Base-by-base conservation (phyloP, 2,329 filamentous ascomycete genomes). In the Alternaria metachromatica region DNA sequence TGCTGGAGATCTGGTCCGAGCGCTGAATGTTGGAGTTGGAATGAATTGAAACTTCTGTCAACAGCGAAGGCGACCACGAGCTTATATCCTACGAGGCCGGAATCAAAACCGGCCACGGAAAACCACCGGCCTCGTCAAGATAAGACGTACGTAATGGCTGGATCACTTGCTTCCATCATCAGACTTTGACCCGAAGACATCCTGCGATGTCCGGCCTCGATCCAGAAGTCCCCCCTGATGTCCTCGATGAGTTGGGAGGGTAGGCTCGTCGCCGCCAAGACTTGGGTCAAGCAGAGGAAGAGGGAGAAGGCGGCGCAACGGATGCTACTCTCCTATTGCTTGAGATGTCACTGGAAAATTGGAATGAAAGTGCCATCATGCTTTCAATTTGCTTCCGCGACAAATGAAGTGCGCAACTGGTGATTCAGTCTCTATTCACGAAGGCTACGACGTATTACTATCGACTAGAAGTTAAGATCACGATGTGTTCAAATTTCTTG, bases 91-190 rank as follows among this genome's bases (percentile, higher is more conserved):
- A 4, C 46, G 66, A 63, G 76, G 78, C 76, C 78, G 78, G 77
- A 73, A 69, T 65, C 30, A 57, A 10, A 61, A 68, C 78, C 78
- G 77, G 71, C 72, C 72, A 66, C 72, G 55, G 64, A 63, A 72
- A 65, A 62, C 71, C 75, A 78, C 77, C 77, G 77, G 76, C 76
- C 76, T 73, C 68, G 65, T 67, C 68, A 64, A 73, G 72, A 75
- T 76, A 72, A 74, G 50, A 63, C 55, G 71, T 79, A 80, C 78
- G 78, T 80, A 80, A 80, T 80, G 62, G 59, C 71, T 69, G 68
- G 66, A 74, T 74, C 71, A 69, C 56, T 72, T 66, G 55, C 64
- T 69, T 67, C 4, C 44, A 64, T 66, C 57, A 55, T 57, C 49
- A 64, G 49, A 55, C 7, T 61, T 49, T 58, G 59, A 58, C 64